These are phyloP conservation scores for Blumeria hordei DNA, from an alignment of 2,329 filamentous ascomycete species.

Conservation along the genomic window DNA sequence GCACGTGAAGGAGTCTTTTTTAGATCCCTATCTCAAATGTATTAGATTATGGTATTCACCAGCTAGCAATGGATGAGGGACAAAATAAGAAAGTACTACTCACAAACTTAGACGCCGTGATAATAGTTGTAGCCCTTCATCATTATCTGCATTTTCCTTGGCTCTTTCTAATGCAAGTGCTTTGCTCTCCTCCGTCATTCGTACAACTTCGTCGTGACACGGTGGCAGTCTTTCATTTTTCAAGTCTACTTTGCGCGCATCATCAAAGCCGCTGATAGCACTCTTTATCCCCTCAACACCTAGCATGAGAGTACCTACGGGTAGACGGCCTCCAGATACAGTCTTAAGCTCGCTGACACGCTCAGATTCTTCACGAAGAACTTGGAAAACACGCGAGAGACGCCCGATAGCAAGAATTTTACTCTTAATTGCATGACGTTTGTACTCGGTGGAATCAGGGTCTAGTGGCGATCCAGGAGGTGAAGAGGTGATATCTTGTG, in stretches of 20 bases:
- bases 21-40: neutral
- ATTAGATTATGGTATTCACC: neutral
- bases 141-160: conserved; percentile 72
- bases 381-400: conserved; percentile 92
- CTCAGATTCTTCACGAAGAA: conserved; percentile 90
- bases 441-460: conserved; percentile 74
- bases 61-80: no score
- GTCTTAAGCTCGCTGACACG: conserved; percentile 95
- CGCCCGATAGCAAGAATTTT: conserved; percentile 96
- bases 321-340: conserved; percentile 72
- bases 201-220: conserved; percentile 71
- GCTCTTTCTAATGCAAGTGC: conserved; percentile 69
- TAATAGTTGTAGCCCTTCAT: conserved; percentile 63
- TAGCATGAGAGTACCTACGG: conserved; percentile 89
- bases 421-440: conserved; percentile 95
- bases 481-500: conserved; percentile 50
- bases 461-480: conserved; percentile 35
- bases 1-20: no score
- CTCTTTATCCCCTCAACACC: conserved; percentile 97
- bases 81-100: conserved; percentile 19
- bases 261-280: conserved; percentile 88
- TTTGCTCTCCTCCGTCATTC: conserved; percentile 59
- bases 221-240: conserved; percentile 92
- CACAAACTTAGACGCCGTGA: conserved; percentile 91
- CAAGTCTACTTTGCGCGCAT: conserved; percentile 85